Evolutionary conservation across 352 stramenopile genomes (phyloP).

Genomic region (Globisporangium uncinulatum): DNA sequence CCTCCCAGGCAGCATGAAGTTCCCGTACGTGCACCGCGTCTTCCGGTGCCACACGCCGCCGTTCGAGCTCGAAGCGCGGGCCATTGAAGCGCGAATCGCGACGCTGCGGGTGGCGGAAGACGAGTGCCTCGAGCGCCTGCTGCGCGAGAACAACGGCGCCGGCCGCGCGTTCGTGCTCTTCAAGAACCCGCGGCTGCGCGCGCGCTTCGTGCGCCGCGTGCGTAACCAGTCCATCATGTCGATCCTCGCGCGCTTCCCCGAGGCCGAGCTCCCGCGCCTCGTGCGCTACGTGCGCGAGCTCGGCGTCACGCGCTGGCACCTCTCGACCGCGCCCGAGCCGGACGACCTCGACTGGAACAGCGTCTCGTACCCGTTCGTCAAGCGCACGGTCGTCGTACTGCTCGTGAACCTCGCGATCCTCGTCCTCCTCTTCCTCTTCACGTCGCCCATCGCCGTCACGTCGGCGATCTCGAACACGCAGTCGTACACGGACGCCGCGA

Average conservation of each 20-base stretch:
- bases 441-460: slow-evolving; percentile 77
- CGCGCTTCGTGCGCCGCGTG: slow-evolving; percentile 71
- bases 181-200: slow-evolving; percentile 61
- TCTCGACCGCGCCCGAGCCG: slow-evolving; percentile 67
- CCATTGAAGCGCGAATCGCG: slow-evolving; percentile 39
- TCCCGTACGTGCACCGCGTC: slow-evolving; percentile 51
- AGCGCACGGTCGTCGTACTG: slow-evolving; percentile 63
- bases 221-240: slow-evolving; percentile 70
- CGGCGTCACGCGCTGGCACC: slow-evolving; percentile 68
- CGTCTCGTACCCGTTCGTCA: slow-evolving; percentile 77
- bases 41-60: slow-evolving; percentile 37
- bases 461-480: slow-evolving; percentile 71
- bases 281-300: slow-evolving; percentile 78
- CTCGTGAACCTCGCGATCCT: slow-evolving; percentile 77
- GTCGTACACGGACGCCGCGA: slow-evolving; percentile 54
- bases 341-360: slow-evolving; percentile 86
- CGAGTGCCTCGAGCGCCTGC: slow-evolving; percentile 43
- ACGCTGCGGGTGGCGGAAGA: slow-evolving; percentile 49
- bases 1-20: slow-evolving; percentile 63
- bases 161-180: slow-evolving; percentile 81
- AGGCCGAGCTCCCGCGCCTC: slow-evolving; percentile 46
- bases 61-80: slow-evolving; percentile 37
- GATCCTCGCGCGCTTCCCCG: slow-evolving; percentile 66
- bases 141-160: slow-evolving; percentile 65
- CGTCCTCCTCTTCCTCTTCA: slow-evolving; percentile 72